Base-by-base conservation (phyloP, 2,329 filamentous ascomycete species). In the Trichophyton rubrum region DNA sequence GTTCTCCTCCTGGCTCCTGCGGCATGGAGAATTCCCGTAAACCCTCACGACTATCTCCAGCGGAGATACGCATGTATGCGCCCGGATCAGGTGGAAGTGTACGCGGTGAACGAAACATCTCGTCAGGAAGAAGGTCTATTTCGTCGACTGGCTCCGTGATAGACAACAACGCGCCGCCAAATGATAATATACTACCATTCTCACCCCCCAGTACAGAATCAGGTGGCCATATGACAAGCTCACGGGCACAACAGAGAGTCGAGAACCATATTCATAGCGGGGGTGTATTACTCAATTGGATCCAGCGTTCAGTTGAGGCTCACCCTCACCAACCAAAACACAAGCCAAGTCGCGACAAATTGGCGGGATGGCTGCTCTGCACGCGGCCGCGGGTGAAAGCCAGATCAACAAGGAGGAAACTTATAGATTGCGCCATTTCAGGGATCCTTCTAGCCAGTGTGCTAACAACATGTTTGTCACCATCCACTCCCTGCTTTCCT, bases 391-490 rank as follows among this genome's bases (percentile, higher is more conserved):
- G 64, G 13, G 49, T 64, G n/a, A 66, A 62, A 55, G 64, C 64
- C n/a, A 62, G 59, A 51, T 47, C 60, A 15, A 64, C 65, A 20
- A 64, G 63, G 51, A 64, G 64, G 41, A 82, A 84, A 64, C 78
- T 85, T 43, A 67, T 86, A 60, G 79, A 79, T 35, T 85, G 82
- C 68, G 78, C 87, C 24, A 79, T 88, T 5, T 87, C 87, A 4
- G 87, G 85, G 0, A 63, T 81, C 4, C 82, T 89, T 60, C 71
- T 89, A 8, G 69, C 80, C 3, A 68, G 80, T 33, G 76, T 87
- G 55, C 69, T 89, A 47, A 74, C 81, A 59, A 78, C 87, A 40
- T 91, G 87, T 90, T 80, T 75, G 85, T 79, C 35, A 35, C 35
- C 27, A 30, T 7, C 27, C 27, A 30, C 20, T 30, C 5, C 43